These are phyloP conservation scores for Suzukiozyma palmioleophila DNA, from an alignment of 1,139 yeast genomes.

Conservation along the genomic window DNA sequence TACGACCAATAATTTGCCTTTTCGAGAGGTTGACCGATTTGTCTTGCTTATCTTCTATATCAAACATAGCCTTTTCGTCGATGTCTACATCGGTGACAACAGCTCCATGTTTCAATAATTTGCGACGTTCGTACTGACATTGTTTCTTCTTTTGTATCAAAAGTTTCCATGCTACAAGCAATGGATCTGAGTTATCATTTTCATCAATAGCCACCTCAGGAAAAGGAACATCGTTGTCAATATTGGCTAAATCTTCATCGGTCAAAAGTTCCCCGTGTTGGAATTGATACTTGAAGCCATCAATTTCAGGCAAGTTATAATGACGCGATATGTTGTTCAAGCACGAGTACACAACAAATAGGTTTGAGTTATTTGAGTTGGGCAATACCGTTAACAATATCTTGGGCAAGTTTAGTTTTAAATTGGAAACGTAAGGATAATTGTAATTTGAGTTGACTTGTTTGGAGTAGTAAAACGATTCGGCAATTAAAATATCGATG, in stretches of 20 bases:
- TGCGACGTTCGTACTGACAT: slow-evolving; percentile 46
- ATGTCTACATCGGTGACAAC: slow-evolving; percentile 20
- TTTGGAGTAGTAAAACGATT: slow-evolving; percentile 29
- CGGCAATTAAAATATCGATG: slow-evolving; percentile 52
- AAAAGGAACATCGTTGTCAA: slow-evolving; percentile 31
- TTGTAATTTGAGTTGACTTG: slow-evolving; percentile 28
- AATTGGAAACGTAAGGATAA: slow-evolving; percentile 42
- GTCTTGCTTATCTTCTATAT: slow-evolving; percentile 21
- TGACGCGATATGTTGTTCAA: slow-evolving; percentile 35
- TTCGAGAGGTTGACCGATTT: slow-evolving; percentile 30
- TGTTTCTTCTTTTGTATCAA: slow-evolving; percentile 44
- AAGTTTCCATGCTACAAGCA: slow-evolving; percentile 45
- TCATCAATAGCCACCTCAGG: slow-evolving; percentile 25
- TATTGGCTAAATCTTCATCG: slow-evolving; percentile 29
- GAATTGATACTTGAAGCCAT: slow-evolving; percentile 15
- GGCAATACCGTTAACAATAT: slow-evolving; percentile 52
- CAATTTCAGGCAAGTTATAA: slow-evolving; percentile 11
- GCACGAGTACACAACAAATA: slow-evolving; percentile 39
- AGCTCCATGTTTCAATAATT: slow-evolving; percentile 27
- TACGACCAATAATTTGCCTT: slow-evolving; percentile 62
- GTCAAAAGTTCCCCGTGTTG: slow-evolving; percentile 20
- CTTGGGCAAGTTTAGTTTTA: slow-evolving; percentile 38
- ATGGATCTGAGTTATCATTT: slow-evolving; percentile 20
- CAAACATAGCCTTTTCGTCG: slow-evolving; percentile 29
- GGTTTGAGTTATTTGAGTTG: slow-evolving; percentile 45